Conservation (phyloP, 1,139 yeast genomes). For the Yarrowia galli region DNA sequence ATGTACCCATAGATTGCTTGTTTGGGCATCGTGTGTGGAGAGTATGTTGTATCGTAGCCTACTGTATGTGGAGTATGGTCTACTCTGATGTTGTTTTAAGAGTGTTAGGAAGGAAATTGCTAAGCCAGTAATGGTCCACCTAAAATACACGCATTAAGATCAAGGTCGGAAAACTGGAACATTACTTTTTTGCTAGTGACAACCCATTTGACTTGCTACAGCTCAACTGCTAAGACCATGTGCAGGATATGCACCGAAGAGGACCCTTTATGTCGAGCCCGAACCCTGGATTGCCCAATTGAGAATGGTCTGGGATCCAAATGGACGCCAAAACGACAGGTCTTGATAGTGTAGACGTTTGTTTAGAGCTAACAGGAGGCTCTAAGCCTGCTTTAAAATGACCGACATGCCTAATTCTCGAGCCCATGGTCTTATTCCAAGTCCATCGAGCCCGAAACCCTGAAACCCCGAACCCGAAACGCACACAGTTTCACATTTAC, state of each 20-base stretch:
- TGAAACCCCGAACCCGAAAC: constrained; percentile 2
- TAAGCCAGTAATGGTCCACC: too few relatives aligned
- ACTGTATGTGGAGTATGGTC: too few relatives aligned
- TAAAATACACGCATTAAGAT: too few relatives aligned
- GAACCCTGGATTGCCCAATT: background rate
- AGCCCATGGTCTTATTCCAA: background rate
- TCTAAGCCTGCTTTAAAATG: too few relatives aligned
- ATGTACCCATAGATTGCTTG: background rate
- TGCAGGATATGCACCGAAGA: constrained; percentile 36
- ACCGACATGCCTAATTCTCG: background rate
- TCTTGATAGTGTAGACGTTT: background rate
- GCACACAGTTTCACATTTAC: constrained; percentile 17
- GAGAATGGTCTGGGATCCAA: background rate
- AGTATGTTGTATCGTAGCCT: too few relatives aligned
- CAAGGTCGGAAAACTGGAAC: too few relatives aligned
- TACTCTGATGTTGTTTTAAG: too few relatives aligned
- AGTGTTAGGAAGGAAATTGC: too few relatives aligned
- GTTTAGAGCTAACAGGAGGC: background rate
- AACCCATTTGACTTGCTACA: constrained; percentile 11
- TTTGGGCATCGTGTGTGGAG: too few relatives aligned
- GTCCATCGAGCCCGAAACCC: constrained; percentile 9
- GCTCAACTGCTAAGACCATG: constrained; percentile 35
- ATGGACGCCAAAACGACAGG: constrained; percentile 3
- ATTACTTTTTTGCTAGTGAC: background rate
- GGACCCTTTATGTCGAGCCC: constrained; percentile 25